Conservation (phyloP, 495 filamentous ascomycete genomes). For the Penicillium lagena region DNA sequence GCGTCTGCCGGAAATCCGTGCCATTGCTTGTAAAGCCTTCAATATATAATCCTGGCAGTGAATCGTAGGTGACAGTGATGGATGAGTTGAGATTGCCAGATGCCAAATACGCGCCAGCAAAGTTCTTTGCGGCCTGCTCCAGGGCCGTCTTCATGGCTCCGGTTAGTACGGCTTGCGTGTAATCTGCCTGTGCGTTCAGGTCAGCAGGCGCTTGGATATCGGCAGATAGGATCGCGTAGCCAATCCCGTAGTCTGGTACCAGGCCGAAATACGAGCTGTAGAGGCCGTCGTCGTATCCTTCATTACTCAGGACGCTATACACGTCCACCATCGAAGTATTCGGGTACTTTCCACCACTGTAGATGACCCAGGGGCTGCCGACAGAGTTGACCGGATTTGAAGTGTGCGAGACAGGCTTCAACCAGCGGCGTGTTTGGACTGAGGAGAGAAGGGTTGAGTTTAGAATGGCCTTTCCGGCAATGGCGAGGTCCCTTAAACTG, state of each 20-base stretch:
- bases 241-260: conserved; percentile 44
- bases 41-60: conserved; percentile 39
- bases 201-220: conserved; percentile 18
- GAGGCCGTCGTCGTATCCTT: conserved; percentile 22
- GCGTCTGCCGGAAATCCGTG: conserved; percentile 30
- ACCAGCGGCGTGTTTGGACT: conserved; percentile 32
- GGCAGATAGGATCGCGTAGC: conserved; percentile 39
- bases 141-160: conserved; percentile 31
- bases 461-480: conserved; percentile 41
- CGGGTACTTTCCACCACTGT: conserved; percentile 15
- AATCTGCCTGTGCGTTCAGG: conserved; percentile 19
- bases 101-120: conserved; percentile 32
- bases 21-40: conserved; percentile 44
- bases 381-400: conserved; percentile 39
- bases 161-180: conserved; percentile 27
- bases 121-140: conserved; percentile 33
- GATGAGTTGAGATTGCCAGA: conserved; percentile 3
- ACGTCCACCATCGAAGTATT: conserved; percentile 36
- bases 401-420: conserved; percentile 44
- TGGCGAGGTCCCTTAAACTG: conserved; percentile 17
- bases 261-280: conserved; percentile 43
- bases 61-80: conserved; percentile 30
- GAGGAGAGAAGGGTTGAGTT: conserved; percentile 35
- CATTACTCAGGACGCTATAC: conserved; percentile 43
- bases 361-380: conserved; percentile 37